These are phyloP conservation scores for Magnaporthiopsis poae DNA, from an alignment of 2,329 filamentous ascomycete genomes.

Conservation along the genomic window DNA sequence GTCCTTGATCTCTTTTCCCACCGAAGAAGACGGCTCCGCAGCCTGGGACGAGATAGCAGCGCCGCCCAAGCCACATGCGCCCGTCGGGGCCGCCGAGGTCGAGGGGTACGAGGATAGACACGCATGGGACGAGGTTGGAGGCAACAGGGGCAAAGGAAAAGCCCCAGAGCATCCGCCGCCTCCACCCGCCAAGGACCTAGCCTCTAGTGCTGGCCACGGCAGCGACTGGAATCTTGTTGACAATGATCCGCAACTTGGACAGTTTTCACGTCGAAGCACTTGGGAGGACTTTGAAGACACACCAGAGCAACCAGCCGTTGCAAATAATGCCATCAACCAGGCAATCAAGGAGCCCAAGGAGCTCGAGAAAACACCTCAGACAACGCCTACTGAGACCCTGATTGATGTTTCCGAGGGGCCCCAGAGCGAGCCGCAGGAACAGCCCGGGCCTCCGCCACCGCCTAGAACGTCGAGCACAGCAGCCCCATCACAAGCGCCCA, in stretches of 20 bases:
- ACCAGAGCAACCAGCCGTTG: constrained; percentile 3
- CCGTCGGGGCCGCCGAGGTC: constrained; percentile 14
- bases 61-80: constrained; percentile 14
- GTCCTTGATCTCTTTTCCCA: constrained; percentile 26
- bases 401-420: not conserved
- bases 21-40: constrained; percentile 27
- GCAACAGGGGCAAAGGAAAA: constrained; percentile 31
- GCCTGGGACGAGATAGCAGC: constrained; percentile 30
- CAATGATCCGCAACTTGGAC: constrained; percentile 24
- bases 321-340: not conserved
- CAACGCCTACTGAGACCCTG: not conserved
- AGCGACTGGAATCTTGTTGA: constrained; percentile 43
- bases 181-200: constrained; percentile 7
- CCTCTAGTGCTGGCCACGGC: constrained; percentile 16
- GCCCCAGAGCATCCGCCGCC: constrained; percentile 15
- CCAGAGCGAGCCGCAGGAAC: not conserved
- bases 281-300: constrained; percentile 30
- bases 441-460: constrained; percentile 20
- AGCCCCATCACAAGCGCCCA: constrained; percentile 27
- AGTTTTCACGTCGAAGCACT: constrained; percentile 25
- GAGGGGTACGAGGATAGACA: constrained; percentile 33
- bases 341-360: not conserved
- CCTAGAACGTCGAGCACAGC: constrained; percentile 15
- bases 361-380: not conserved
- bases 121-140: constrained; percentile 40